Conservation (phyloP, 306 rosid genomes). For the Quercus engelmannii region DNA sequence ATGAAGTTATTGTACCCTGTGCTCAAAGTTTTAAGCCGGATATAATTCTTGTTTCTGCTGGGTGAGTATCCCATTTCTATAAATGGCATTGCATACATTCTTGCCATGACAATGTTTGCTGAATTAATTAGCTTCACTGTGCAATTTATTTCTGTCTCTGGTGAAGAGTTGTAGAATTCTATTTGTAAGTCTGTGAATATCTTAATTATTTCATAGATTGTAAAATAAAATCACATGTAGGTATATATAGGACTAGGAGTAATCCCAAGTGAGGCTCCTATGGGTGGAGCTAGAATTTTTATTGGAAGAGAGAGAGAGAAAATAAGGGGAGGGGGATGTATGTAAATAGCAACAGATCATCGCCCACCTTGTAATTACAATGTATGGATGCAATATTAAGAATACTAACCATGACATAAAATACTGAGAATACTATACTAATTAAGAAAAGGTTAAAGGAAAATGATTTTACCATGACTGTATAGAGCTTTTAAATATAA, state of each 20-base stretch:
- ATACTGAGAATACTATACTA: neutral
- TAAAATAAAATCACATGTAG: neutral
- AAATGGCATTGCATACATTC: neutral
- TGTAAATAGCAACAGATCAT: neutral
- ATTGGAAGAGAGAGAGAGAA: neutral
- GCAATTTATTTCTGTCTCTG: neutral
- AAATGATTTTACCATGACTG: neutral
- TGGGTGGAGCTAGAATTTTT: neutral
- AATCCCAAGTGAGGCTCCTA: neutral
- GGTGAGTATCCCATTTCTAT: constrained; percentile 50
- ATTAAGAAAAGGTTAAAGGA: neutral
- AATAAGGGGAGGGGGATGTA: too few relatives aligned
- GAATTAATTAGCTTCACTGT: neutral
- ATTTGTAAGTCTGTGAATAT: neutral
- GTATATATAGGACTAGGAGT: neutral
- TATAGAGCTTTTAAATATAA: neutral
- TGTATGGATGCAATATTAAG: neutral
- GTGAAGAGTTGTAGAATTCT: neutral
- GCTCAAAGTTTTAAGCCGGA: constrained; percentile 92
- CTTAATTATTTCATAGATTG: neutral
- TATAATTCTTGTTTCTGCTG: constrained; percentile 93
- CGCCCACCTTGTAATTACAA: neutral
- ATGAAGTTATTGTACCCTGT: constrained; percentile 82
- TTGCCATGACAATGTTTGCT: constrained; percentile 3
- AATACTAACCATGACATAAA: neutral